Base-by-base conservation (phyloP, 2,329 filamentous ascomycete genomes). In the Pseudogymnoascus sp. region DNA sequence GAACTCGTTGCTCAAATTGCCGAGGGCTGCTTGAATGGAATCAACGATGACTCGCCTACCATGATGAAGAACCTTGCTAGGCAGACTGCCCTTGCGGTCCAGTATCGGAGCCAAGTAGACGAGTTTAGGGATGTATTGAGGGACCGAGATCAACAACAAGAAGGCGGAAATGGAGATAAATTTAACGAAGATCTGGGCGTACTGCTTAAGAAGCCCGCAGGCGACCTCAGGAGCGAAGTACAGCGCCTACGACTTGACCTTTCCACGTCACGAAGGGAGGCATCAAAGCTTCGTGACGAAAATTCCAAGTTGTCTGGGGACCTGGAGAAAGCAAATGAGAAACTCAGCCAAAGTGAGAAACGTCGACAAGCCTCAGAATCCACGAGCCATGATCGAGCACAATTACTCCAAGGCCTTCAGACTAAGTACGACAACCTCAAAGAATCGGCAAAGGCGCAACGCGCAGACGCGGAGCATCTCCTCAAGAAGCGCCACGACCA, bases 101-200 rank as follows among this genome's bases (percentile, higher is more conserved):
- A 86, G 66, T 87, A 87, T 72, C 80, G 81, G 65, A 77, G 78
- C 29, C 82, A 83, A 61, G 82, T 87, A 7, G 80, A 83, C 64
- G 82, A 86, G 65, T 75, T 88, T 61, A 82, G 85, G 63, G 73
- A 73, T 80, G 66, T 74, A 81, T 14, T 80, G 77, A 63, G 77
- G 78, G 63, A 71, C 67, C 38, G 76, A 74, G 49, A 55, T 12
- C 49, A 55, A 7, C 73, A 73, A 23, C 74, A 76, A 33, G 72
- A 75, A 2, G 72, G 71, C 4, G 43, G n/a, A n/a, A 55, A 55
- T 29, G n/a, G 49, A 14, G 61, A 64, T 31, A 23, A 16, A 16
- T 67, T 66, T 11, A 72, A 64, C 33, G 62, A 71, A 38, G 67
- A 69, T 10, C 72, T 71, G 12, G 68, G 71, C 14, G 86, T 38